Base-by-base conservation (phyloP, 768 basidiomycete genomes). In the Bullera alba region DNA sequence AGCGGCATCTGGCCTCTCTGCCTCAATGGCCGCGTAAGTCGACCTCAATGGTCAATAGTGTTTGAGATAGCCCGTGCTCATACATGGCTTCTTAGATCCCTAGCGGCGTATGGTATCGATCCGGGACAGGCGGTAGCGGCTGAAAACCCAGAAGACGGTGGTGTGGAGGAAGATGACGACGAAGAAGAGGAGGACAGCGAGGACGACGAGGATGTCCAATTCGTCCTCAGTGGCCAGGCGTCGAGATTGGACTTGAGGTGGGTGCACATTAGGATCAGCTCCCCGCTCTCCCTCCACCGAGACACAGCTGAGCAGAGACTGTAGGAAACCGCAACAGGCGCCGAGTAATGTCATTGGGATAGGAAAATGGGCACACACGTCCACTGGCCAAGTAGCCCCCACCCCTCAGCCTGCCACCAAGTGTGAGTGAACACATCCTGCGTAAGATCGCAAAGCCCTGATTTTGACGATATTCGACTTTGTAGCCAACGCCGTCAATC, bases 211-310 rank as follows among this genome's bases (percentile, higher is more conserved):
- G 70, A 70, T 61, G 56, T 65, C 35, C 61, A 69, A 51, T 53
- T 68, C 27, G 64, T 65, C 6, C 60, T 72, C 28, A 63, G 58
- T 22, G 55, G 53, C 2, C 56, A 57, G n/a, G 56, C 62, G 34
- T 47, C 53, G 10, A 44, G 70, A 26, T 45, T 74, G 39, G 70
- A 74, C 51, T 53, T 72, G 37, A 57, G 73, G 71, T 70, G 34
- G 47, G 70, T 44, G 3, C 7, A 10, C 17, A 29, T 15, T 30
- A 23, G 45, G 21, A 4, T 21, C n/a, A 35, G 26, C 21, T 41
- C n/a, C 32, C 26, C 1, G 25, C 43, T 2, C 32, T 44, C 27
- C 27, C 12, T 23, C n/a, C n/a, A n/a, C n/a, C n/a, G n/a, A n/a
- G n/a, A n/a, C n/a, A 29, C 15, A 7, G 8, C 27, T 48, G 25